Evolutionary conservation across 2,329 filamentous ascomycete species (phyloP).

Genomic region (Ceratocystis alfenasii): DNA sequence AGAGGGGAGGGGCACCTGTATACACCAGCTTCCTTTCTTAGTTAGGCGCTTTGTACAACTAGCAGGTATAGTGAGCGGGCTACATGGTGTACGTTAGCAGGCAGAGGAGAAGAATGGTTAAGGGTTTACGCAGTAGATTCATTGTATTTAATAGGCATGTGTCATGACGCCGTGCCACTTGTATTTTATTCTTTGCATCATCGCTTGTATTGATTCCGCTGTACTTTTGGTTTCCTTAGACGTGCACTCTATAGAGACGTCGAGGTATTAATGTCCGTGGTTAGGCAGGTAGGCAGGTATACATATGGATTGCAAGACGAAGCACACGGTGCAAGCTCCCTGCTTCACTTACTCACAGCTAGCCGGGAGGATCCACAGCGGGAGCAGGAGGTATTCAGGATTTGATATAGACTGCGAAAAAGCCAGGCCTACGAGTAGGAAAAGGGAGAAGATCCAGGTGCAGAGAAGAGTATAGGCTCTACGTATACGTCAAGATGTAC

Average conservation of each 20-base stretch:
- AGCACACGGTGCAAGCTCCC: background rate
- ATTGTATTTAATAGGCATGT: too few species aligned
- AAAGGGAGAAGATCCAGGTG: background rate
- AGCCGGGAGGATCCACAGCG: background rate
- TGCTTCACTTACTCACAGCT: background rate
- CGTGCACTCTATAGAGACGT: too few species aligned
- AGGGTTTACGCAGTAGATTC: too few species aligned
- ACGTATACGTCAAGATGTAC: background rate
- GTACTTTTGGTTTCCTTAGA: too few species aligned
- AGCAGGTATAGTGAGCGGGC: background rate
- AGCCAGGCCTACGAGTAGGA: background rate
- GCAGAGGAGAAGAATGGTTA: background rate
- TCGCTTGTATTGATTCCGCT: too few species aligned
- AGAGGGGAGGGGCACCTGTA: background rate
- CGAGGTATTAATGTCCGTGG: too few species aligned
- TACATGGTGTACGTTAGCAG: background rate
- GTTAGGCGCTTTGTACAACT: background rate
- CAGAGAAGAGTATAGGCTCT: background rate
- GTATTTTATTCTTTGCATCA: too few species aligned
- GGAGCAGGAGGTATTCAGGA: background rate
- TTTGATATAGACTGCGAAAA: background rate
- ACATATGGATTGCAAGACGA: background rate
- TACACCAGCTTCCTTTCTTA: background rate
- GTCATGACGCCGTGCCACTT: too few species aligned
- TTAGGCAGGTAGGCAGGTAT: background rate